Evolutionary conservation across 768 basidiomycete species (phyloP), one percentile per base, ranked within the genome.

Genomic region (Russula vinacea): DNA sequence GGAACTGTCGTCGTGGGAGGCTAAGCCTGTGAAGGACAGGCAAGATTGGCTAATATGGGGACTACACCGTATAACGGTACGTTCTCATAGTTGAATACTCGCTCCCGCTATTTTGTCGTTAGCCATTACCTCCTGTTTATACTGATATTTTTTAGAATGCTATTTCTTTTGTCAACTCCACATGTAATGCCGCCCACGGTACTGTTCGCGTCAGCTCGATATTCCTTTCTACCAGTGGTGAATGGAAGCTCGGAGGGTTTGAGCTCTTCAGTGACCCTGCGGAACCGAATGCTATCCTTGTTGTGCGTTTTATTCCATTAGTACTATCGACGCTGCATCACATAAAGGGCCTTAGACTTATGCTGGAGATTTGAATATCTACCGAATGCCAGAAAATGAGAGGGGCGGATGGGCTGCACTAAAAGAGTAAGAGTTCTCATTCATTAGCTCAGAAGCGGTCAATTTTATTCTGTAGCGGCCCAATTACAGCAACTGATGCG

Each of bases 161-260:
- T 3, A 76, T 98, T 45, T 80, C 90, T 2, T 99, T 99, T 75
- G 73, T 98, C 61, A 98, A 98, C 70, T 88, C 92, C 47, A 81
- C 90, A 9, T 88, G 84, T 58, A 76, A 83, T 29, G 92, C 91
- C 2, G 90, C 91, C 0, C 94, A 97, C 69, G 94, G 93, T 24
- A 90, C 87, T 68, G 72, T 95, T 61, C 78, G 84, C 63, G 73
- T 82, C n/a, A 81, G 83, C 62, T 86, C 91, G 1, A 84, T 98
- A 62, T 98, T 97, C 72, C 84, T 97, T 57, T 93, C 96, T 0
- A 87, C 89, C 0, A 91, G 93, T 0, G 92, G 96, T 6, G 97
- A 99, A 77, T 98, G 96, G 97, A 92, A 92, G 71, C 78, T 99
- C 9, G 95, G 92, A 22, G 96, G 96, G 0, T 94, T 98, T 71